These are phyloP conservation scores for Wickerhamiella sorbophila DNA, from an alignment of 805 yeast genomes.

Conservation along the genomic window DNA sequence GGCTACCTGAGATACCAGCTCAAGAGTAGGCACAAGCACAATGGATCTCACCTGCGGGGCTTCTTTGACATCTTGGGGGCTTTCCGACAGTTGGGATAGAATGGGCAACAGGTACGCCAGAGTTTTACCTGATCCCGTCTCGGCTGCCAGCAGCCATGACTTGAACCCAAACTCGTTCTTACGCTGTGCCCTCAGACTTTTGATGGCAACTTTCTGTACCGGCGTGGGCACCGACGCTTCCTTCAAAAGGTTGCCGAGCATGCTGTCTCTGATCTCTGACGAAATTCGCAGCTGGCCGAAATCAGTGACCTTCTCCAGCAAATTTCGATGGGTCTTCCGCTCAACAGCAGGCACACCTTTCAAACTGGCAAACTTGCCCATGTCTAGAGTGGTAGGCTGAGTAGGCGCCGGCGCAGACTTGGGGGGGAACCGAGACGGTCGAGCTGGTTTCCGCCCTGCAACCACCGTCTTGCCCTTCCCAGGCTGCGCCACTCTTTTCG, in stretches of 20 bases:
- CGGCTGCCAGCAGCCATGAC: conserved; percentile 77
- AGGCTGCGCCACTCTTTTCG: background rate
- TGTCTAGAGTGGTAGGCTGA: conserved; percentile 20
- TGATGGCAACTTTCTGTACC: conserved; percentile 65
- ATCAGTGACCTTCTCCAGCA: conserved; percentile 38
- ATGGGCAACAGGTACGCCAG: conserved; percentile 78
- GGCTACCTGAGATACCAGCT: conserved; percentile 69
- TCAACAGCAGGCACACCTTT: conserved; percentile 17
- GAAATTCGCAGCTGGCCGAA: conserved; percentile 56
- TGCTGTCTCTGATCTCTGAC: conserved; percentile 47
- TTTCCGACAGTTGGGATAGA: conserved; percentile 50
- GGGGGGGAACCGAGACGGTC: conserved; percentile 1
- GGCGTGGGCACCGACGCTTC: conserved; percentile 42
- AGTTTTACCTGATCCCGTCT: conserved; percentile 94
- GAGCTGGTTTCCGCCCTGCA: background rate
- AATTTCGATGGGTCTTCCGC: conserved; percentile 22
- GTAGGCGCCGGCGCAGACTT: conserved; percentile 8
- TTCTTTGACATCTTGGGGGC: conserved; percentile 30
- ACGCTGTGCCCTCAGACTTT: conserved; percentile 34
- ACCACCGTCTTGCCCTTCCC: background rate
- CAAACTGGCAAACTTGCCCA: conserved; percentile 22
- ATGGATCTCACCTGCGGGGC: conserved; percentile 46
- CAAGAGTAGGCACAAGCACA: conserved; percentile 81
- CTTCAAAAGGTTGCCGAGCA: conserved; percentile 27
- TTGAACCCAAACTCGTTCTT: conserved; percentile 30